Evolutionary conservation across 495 filamentous ascomycete genomes (phyloP), one percentile per base, ranked within the genome.

Genomic region (Clavariopsis aquatica): DNA sequence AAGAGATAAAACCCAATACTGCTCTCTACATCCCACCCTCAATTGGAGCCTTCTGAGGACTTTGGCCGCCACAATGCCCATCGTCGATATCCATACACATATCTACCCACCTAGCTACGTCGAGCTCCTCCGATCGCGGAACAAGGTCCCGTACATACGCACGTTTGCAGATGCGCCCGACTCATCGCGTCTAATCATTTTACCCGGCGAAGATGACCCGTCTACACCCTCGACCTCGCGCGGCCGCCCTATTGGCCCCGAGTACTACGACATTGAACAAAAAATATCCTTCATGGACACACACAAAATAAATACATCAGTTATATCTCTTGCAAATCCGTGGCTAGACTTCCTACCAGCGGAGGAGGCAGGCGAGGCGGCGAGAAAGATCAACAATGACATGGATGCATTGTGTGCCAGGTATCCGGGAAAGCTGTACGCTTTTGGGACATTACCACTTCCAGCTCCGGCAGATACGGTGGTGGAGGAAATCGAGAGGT

Each of bases 31-130:
- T 34, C n/a, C 28, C 5, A 7, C 19, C 36, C 6, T 43, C 45
- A 41, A 20, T 36, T 49, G n/a, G 15, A 23, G 1, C 19, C 13
- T 22, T 36, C 28, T 3, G 28, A 38, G 10, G 36, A 17, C 47
- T 27, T 31, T 29, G 26, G 24, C 47, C 57, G 19, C 23, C 54
- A 57, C 34, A 12, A 73, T 73, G 71, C 65, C 80, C 9, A 80
- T 92, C 36, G 89, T 96, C 47, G 93, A 97, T 76, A 84, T 97
- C 71, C 93, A 97, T 79, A 96, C 93, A 13, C 93, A 98, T 80
- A 86, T 97, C 78, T 96, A 97, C 75, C 90, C 92, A 0, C 89
- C 89, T 0, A 81, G 84, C 9, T 98, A 93, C 76, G 85, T 96
- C 80, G 74, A 82, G 57, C 85, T 96, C 71, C 86, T 98, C 26